Base-by-base conservation (phyloP, 305 asterid genomes). In the Solanum hybrid region DNA sequence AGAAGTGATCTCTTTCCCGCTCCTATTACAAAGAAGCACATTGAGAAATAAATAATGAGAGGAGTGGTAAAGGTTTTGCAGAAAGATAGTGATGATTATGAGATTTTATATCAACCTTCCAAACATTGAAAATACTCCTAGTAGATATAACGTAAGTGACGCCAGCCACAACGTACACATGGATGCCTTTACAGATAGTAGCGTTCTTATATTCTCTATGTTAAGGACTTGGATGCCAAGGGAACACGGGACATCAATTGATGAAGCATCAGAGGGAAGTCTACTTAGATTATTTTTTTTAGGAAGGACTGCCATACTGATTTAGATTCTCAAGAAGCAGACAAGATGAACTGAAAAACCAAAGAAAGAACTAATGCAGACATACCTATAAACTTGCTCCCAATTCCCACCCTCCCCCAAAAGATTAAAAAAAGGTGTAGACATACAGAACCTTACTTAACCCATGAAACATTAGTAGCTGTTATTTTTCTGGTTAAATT, bases 1-100 rank as follows among this genome's bases (percentile, higher is more conserved):
- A 96, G 93, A 97, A 98, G 92, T 98, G 99, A 88, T 97, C 98
- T 89, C 99, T 96, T 92, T 97, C 99, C 91, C 94, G 95, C 93
- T 97, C 99, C 99, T 98, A 90, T 91, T 26, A 91, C 90, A 93
- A 37, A 92, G 34, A 89, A 89, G 67, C 71, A 83, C 77, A 74
- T 90, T 89, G 14, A 86, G 35, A 36, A 71, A 35, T 31, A 29
- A 84, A 57, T 84, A 84, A 51, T 84, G 75, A 51, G 74, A 51
- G 28, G 40, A 36, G 2, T 29, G 42, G 42, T 51, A 51, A 42
- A 84, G 31, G 22, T 20, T 84, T 31, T 31, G 42, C 42, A 84
- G 75, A 84, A 46, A 84, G 13, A 84, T 57, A 84, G 11, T 6
- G 31, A 84, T 31, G 42, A 84, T 84, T 84, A 57, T 16, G 76